Evolutionary conservation across 1,139 yeast genomes (phyloP).

Genomic region (Zygosaccharomyces sapae): DNA sequence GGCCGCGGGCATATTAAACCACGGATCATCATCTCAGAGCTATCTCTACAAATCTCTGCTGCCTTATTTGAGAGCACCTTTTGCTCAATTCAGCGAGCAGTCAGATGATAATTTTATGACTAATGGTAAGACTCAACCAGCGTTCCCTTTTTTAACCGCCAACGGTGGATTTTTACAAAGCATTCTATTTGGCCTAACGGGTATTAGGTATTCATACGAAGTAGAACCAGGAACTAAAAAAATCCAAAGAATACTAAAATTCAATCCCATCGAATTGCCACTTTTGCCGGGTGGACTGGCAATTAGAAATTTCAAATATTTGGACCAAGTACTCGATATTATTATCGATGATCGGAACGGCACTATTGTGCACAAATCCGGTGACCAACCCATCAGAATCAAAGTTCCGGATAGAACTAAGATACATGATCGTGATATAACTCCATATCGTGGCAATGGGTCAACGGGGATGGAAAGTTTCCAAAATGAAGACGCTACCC

Average conservation of each 20-base stretch:
- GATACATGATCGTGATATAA: slow-evolving; percentile 27
- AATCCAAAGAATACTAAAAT: slow-evolving; percentile 46
- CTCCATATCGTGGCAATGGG: slow-evolving; percentile 16
- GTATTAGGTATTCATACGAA: slow-evolving; percentile 53
- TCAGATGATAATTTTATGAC: slow-evolving; percentile 57
- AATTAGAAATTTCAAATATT: slow-evolving; percentile 57
- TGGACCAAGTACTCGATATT: slow-evolving; percentile 57
- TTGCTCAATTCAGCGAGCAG: slow-evolving; percentile 78
- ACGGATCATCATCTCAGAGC: slow-evolving; percentile 73
- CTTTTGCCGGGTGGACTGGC: slow-evolving; percentile 55
- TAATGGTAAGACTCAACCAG: slow-evolving; percentile 80
- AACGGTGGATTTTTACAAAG: slow-evolving; percentile 80
- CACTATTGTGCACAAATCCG: slow-evolving; percentile 45
- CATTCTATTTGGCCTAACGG: slow-evolving; percentile 66
- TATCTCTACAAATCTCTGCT: slow-evolving; percentile 61
- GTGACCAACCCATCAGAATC: slow-evolving; percentile 41
- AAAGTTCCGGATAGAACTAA: slow-evolving; percentile 52
- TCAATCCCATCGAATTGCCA: slow-evolving; percentile 62
- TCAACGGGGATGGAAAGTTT: slow-evolving; percentile 9
- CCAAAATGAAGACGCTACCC: slow-evolving; percentile 3
- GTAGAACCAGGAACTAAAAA: slow-evolving; percentile 36
- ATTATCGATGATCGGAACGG: slow-evolving; percentile 47
- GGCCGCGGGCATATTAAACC: slow-evolving; percentile 51
- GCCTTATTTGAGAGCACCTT: slow-evolving; percentile 74
- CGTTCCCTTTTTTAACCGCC: slow-evolving; percentile 81